Base-by-base conservation (phyloP, 148 eudicot species). In the Tetragonia tetragonoides region DNA sequence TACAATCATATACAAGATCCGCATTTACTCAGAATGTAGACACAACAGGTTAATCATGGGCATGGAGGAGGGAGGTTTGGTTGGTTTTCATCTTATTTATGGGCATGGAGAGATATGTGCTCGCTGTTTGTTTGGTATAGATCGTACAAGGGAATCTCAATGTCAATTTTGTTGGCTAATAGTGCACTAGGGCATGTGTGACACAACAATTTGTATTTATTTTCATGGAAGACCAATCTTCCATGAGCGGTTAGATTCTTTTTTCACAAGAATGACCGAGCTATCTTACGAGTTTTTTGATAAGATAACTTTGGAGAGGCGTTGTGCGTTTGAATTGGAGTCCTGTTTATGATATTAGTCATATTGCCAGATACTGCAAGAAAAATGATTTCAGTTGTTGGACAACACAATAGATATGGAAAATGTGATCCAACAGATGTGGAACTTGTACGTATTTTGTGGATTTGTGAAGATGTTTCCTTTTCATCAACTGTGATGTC, bases 61-160 rank as follows among this genome's bases (percentile, higher is more conserved):
- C 72, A 21, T 15, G 49, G 41, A 23, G 28, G 64, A 37, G 20
- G n/a, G 9, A 57, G 68, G 62, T 75, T 74, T 63, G 71, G 10
- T 72, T 81, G 78, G 63, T 59, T 53, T n/a, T 34, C 68, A 12
- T 69, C 63, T 53, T 34, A 18, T 21, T 28, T 28, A 34, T 18
- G 37, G 75, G 75, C 54, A 8, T 42, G 18, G 17, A 77, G 70
- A 59, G 56, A 60, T 53, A 72, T 67, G 81, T 11, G 14, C 46
- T 57, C 23, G 40, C 68, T 63, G 16, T 37, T 66, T 23, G 28
- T 68, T 64, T 75, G 74, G 84, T 82, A 77, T 77, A 82, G 80
- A n/a, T 71, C 2, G 4, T 28, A 51, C 7, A 81, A 38, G 40
- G 47, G 11, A 20, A 53, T 40, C 40, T 65, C 61, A 81, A 46